phyloP scores from a whole-genome alignment of 129 eudicot species.

The Flaveria sonorensis region DNA sequence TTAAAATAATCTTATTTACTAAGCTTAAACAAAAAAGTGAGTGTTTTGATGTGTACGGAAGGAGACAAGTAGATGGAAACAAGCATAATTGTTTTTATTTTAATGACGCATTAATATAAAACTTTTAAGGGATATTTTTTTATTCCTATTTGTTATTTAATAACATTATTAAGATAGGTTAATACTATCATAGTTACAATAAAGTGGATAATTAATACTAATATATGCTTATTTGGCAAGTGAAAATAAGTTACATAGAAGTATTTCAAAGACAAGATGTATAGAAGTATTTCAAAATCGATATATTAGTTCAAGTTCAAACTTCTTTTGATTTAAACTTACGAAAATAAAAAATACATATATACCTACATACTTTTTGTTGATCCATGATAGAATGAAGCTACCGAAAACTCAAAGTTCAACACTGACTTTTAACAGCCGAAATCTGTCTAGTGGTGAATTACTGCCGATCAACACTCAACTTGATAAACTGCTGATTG shows the following conservation, averaged over 20 bases:
- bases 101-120: slow-evolving; percentile 1
- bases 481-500: no score
- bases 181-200: background rate
- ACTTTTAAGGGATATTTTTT: background rate
- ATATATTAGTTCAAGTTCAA: background rate
- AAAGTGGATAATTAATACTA: background rate
- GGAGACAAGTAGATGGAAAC: slow-evolving; percentile 1
- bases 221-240: background rate
- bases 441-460: no score
- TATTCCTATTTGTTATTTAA: background rate
- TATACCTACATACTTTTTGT: no score
- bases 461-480: no score
- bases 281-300: no score
- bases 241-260: background rate
- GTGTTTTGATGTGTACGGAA: slow-evolving; percentile 35
- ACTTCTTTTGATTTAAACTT: background rate
- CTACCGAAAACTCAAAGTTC: no score
- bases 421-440: no score
- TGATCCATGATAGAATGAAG: no score
- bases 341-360: background rate
- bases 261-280: no score
- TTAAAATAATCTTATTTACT: background rate
- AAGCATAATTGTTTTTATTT: background rate
- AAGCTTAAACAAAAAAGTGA: background rate
- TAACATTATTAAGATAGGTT: background rate